Evolutionary conservation across 2,329 filamentous ascomycete species (phyloP).

Genomic region (Scleromitrula shiraiana): DNA sequence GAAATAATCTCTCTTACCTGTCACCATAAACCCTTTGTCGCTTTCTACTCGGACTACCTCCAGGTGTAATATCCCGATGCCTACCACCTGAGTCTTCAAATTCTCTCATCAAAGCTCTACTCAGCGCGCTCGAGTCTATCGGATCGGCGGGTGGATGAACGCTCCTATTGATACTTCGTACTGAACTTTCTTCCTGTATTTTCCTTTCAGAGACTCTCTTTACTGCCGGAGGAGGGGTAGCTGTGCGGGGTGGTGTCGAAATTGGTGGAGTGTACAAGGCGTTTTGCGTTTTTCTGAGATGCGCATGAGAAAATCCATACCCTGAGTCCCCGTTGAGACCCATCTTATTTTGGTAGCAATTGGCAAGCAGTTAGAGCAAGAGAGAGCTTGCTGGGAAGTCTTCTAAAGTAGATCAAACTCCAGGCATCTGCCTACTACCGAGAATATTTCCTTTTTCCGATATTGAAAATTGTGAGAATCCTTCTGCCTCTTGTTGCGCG

Average conservation of each 20-base stretch:
- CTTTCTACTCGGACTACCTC: slow-evolving; percentile 60
- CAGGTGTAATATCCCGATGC: slow-evolving; percentile 52
- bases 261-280: slow-evolving; percentile 25
- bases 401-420: neutral
- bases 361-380: neutral
- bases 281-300: slow-evolving; percentile 21
- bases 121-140: slow-evolving; percentile 47
- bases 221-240: slow-evolving; percentile 26
- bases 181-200: slow-evolving; percentile 16
- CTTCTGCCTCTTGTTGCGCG: neutral
- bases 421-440: neutral
- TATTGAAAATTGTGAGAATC: neutral
- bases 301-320: slow-evolving; percentile 16
- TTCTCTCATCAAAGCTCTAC: slow-evolving; percentile 49
- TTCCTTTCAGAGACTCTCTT: slow-evolving; percentile 27
- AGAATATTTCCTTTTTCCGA: neutral
- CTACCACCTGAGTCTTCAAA: slow-evolving; percentile 49
- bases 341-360: slow-evolving; percentile 18
- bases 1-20: slow-evolving; percentile 30
- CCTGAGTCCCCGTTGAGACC: slow-evolving; percentile 21
- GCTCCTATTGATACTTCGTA: slow-evolving; percentile 15
- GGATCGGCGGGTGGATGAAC: slow-evolving; percentile 16
- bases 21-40: slow-evolving; percentile 58
- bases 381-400: slow-evolving; percentile 1
- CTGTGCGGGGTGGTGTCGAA: slow-evolving; percentile 25